A percentile compares a stretch with the other conserved stretches of the same genome.
Conservation (phyloP, 495 filamentous ascomycete species). For the Halenospora varia region DNA sequence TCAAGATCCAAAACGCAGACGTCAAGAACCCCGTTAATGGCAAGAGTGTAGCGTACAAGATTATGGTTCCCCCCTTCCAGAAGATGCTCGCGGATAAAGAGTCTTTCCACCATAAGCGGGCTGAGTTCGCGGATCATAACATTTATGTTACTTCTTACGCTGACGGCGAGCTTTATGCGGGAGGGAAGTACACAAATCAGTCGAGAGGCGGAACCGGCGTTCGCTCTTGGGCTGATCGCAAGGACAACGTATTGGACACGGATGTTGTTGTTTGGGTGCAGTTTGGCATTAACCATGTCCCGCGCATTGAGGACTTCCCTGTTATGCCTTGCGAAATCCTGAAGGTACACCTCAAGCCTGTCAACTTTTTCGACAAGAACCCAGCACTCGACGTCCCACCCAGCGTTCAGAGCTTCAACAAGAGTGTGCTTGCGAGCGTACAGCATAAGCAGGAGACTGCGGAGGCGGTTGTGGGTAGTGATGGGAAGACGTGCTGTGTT, state of each 20-base stretch:
- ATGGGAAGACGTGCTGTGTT: conserved; percentile 37
- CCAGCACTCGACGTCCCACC: conserved; percentile 74
- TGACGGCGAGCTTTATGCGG: conserved; percentile 77
- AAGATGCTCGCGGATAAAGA: conserved; percentile 69
- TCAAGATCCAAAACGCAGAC: conserved; percentile 74
- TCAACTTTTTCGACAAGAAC: conserved; percentile 73
- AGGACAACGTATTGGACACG: conserved; percentile 45
- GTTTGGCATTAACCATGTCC: conserved; percentile 60
- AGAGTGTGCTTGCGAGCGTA: conserved; percentile 38
- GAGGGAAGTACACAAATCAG: conserved; percentile 86
- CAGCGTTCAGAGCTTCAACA: conserved; percentile 46
- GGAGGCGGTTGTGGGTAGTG: conserved; percentile 28
- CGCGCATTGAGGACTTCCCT: conserved; percentile 57
- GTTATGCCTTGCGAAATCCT: conserved; percentile 67
- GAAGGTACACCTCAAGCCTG: conserved; percentile 61
- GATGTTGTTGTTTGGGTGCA: conserved; percentile 59
- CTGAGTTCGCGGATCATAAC: conserved; percentile 78
- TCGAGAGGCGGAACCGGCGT: conserved; percentile 60
- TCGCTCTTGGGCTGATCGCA: conserved; percentile 47
- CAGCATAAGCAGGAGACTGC: conserved; percentile 24
- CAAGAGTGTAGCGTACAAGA: conserved; percentile 75
- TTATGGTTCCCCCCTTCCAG: conserved; percentile 70
- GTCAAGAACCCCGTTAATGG: conserved; percentile 69
- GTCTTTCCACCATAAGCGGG: conserved; percentile 65
- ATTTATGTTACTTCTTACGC: conserved; percentile 77